Evolutionary conservation across 73 alveolate species (phyloP).

Genomic region (Effrenium voratum): DNA sequence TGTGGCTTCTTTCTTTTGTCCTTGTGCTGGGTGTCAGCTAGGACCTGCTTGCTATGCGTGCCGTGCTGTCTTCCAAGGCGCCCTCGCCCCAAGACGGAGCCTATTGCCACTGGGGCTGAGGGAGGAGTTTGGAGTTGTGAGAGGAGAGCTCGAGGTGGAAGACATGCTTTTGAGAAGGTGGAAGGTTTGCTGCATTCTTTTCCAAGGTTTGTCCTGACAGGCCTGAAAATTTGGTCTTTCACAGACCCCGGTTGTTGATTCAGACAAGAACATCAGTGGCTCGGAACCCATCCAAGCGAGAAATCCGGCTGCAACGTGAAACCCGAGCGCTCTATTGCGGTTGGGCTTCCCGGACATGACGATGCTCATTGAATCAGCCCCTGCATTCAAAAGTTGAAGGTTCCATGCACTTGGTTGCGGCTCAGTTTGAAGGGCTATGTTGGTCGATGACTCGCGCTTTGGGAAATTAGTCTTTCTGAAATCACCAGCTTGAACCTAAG

Average conservation of each 20-base stretch:
- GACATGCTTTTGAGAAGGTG: background rate
- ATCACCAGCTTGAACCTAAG: background rate
- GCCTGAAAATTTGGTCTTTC: too few species aligned
- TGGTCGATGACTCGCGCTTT: background rate
- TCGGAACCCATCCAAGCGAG: too few species aligned
- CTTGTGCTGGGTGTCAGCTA: too few species aligned
- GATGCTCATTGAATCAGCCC: background rate
- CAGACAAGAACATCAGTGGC: too few species aligned
- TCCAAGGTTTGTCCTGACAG: background rate
- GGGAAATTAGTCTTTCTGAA: background rate
- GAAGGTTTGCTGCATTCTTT: background rate
- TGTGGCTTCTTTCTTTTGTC: too few species aligned
- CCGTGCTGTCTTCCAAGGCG: conserved; percentile 59
- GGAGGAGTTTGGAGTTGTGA: background rate
- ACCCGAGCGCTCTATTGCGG: too few species aligned
- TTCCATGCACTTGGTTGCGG: background rate
- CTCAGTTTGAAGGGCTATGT: background rate
- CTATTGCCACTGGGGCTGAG: conserved; percentile 6
- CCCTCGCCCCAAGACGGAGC: conserved; percentile 76
- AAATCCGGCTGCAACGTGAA: too few species aligned
- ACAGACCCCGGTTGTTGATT: too few species aligned
- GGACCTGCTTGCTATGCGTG: too few species aligned
- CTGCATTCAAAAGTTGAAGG: background rate
- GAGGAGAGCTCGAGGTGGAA: background rate
- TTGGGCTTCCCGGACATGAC: too few species aligned